Evolutionary conservation across 208 protist genomes (phyloP).

Genomic region (Kentomonas sorsogonicus): DNA sequence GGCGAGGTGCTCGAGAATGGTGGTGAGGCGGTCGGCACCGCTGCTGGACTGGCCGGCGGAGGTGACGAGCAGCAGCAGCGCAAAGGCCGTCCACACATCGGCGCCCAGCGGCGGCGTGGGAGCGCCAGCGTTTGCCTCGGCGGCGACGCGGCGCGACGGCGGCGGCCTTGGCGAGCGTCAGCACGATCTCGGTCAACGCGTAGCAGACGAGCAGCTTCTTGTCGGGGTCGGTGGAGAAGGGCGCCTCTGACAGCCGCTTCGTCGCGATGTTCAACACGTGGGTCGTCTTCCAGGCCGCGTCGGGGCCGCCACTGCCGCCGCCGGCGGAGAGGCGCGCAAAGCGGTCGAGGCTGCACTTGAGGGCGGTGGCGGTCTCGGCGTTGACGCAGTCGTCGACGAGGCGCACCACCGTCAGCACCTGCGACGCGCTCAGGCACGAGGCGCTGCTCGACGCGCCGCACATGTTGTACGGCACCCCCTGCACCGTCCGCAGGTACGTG

Average conservation of each 20-base stretch:
- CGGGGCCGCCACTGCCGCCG: no score
- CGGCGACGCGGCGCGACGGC: no score
- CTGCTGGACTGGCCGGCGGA: constrained; percentile 55
- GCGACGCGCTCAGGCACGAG: constrained; percentile 54
- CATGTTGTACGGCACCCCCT: constrained; percentile 66
- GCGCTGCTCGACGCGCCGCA: constrained; percentile 54
- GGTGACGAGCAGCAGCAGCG: constrained; percentile 75
- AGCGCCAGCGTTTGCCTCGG: no score
- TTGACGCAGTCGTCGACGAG: constrained; percentile 67
- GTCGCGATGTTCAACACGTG: constrained; percentile 78
- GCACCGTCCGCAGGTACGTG: constrained; percentile 56
- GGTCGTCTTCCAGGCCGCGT: no score
- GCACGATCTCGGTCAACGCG: constrained; percentile 64
- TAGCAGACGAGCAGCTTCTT: constrained; percentile 78
- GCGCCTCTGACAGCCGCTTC: constrained; percentile 72
- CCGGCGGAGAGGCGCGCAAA: constrained; percentile 58
- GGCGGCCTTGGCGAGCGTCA: constrained; percentile 46
- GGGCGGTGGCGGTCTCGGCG: constrained; percentile 36
- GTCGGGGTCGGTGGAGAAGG: constrained; percentile 74
- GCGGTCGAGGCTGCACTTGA: constrained; percentile 52
- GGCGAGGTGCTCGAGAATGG: constrained; percentile 71
- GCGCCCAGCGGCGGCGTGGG: no score
- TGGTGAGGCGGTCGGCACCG: constrained; percentile 59
- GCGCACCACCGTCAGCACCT: constrained; percentile 65
- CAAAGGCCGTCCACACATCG: constrained; percentile 76